Evolutionary conservation across 352 stramenopile genomes (phyloP), one percentile per base, ranked within the genome.

Genomic region (Globisporangium okanoganense): DNA sequence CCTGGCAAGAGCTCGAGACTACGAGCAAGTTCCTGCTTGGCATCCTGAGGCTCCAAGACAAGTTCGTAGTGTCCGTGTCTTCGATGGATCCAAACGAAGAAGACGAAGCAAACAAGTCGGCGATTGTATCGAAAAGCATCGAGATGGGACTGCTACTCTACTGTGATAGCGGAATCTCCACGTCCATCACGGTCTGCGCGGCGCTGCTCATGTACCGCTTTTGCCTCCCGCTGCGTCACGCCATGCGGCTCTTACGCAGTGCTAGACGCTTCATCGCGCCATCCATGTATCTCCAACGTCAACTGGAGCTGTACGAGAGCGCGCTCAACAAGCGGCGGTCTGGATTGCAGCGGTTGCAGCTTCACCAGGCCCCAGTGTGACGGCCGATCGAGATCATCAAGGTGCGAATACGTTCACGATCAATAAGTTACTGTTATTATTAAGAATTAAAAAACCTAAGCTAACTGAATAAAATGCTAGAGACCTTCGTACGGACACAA

Each of bases 171-270:
- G 70, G 70, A 20, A 41, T 67, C 27, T 67, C 61, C 14, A 61
- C 53, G 4, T 76, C 65, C 22, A 60, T 76, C n/a, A 44, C 65
- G 5, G 48, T 79, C 8, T 74, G 65, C 13, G 54, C 69, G 4
- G 73, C 68, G n/a, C 43, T 82, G 58, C 54, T 82, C 12, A 73
- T 79, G 71, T 62, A 48, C 14, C 68, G 69, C 31, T 75, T 72
- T 45, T 41, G 58, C n/a, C 44, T 79, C 4, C 56, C 63, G 25
- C 66, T 77, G 6, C 52, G 61, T 16, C 22, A 63, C 2, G 68
- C 61, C 5, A 56, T 77, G 58, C 45, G 53, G 25, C 45, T 70
- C 6, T 22, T 73, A 8, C 27, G 56, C 16, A 61, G 55, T n/a
- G 62, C 54, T 4, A 47, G 66, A 9, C 53, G 25, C 12, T 59